Conservation (phyloP, 2,329 filamentous ascomycete species). For the Nannizziopsis barbatae region DNA sequence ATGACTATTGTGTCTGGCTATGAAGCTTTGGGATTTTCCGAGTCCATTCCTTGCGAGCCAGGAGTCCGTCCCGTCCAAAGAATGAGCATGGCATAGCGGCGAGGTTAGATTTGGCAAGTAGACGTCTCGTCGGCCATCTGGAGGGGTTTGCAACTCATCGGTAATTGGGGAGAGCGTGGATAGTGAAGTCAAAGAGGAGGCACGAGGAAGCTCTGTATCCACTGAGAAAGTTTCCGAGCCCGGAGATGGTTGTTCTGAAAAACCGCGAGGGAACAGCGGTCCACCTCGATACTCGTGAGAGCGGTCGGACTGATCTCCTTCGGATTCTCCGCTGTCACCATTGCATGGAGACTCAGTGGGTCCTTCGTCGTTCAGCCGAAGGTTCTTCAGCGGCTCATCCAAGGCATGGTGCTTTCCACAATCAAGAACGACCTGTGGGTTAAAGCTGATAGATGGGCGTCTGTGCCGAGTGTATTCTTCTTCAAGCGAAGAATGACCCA, state of each 20-base stretch:
- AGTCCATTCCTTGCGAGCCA: slow-evolving; percentile 26
- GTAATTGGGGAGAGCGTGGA: slow-evolving; percentile 34
- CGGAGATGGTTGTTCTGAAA: slow-evolving; percentile 8
- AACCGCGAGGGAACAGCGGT: slow-evolving; percentile 4
- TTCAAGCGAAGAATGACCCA: slow-evolving; percentile 29
- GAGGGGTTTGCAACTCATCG: slow-evolving; percentile 34
- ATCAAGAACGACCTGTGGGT: slow-evolving; percentile 32
- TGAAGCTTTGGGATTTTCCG: slow-evolving; percentile 28
- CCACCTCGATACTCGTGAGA: neutral
- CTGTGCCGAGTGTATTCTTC: slow-evolving; percentile 33
- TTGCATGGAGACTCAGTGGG: slow-evolving; percentile 5
- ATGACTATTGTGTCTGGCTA: slow-evolving; percentile 25
- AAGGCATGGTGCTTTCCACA: slow-evolving; percentile 29
- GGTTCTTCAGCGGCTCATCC: slow-evolving; percentile 27
- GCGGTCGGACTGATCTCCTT: slow-evolving; percentile 1
- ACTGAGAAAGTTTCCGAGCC: slow-evolving; percentile 11
- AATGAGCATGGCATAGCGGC: slow-evolving; percentile 29
- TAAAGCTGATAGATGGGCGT: slow-evolving; percentile 35
- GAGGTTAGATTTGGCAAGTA: slow-evolving; percentile 31
- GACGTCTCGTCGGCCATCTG: slow-evolving; percentile 27
- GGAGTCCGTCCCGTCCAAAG: slow-evolving; percentile 29
- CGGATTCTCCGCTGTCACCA: slow-evolving; percentile 4
- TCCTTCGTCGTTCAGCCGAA: neutral
- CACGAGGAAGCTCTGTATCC: slow-evolving; percentile 26
- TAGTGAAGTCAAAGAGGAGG: slow-evolving; percentile 35